A percentile compares a stretch with the other conserved stretches of the same genome.
phyloP scores from a whole-genome alignment of 768 basidiomycete species.

The Suillus clintonianus region DNA sequence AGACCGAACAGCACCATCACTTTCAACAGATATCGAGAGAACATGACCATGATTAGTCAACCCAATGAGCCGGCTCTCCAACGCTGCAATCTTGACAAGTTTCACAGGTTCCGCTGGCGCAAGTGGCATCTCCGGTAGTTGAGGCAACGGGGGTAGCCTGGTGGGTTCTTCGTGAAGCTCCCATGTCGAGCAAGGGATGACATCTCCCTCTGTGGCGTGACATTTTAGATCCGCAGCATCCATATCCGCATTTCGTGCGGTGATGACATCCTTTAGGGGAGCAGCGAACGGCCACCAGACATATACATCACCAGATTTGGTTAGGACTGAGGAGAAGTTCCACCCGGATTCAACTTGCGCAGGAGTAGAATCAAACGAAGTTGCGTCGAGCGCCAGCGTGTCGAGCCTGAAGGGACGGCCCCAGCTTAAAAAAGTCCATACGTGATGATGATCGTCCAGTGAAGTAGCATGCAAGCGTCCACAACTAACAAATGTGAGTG shows the following conservation, averaged over 20 bases:
- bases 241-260: slow-evolving; percentile 45
- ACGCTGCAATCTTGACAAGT: slow-evolving; percentile 80
- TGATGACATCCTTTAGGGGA: slow-evolving; percentile 38
- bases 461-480: slow-evolving; percentile 73
- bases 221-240: slow-evolving; percentile 39
- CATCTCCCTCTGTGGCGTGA: slow-evolving; percentile 34
- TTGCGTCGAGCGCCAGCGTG: slow-evolving; percentile 39
- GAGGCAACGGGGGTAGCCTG: slow-evolving; percentile 59
- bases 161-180: slow-evolving; percentile 54
- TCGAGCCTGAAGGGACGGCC: slow-evolving; percentile 71
- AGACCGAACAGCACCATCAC: slow-evolving; percentile 37
- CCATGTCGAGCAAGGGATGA: slow-evolving; percentile 67
- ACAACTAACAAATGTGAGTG: slow-evolving; percentile 48
- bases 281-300: slow-evolving; percentile 73
- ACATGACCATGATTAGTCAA: slow-evolving; percentile 83
- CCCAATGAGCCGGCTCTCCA: slow-evolving; percentile 73
- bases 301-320: slow-evolving; percentile 67
- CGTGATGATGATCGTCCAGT: slow-evolving; percentile 55
- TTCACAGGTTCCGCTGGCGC: slow-evolving; percentile 36
- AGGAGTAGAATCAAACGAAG: slow-evolving; percentile 49
- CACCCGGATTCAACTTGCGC: slow-evolving; percentile 80
- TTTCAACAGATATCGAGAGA: slow-evolving; percentile 55
- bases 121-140: slow-evolving; percentile 51
- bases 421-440: slow-evolving; percentile 81
- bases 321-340: slow-evolving; percentile 75